Conservation (phyloP, 2,329 filamentous ascomycete genomes). For the Epichloe coenophiala region DNA sequence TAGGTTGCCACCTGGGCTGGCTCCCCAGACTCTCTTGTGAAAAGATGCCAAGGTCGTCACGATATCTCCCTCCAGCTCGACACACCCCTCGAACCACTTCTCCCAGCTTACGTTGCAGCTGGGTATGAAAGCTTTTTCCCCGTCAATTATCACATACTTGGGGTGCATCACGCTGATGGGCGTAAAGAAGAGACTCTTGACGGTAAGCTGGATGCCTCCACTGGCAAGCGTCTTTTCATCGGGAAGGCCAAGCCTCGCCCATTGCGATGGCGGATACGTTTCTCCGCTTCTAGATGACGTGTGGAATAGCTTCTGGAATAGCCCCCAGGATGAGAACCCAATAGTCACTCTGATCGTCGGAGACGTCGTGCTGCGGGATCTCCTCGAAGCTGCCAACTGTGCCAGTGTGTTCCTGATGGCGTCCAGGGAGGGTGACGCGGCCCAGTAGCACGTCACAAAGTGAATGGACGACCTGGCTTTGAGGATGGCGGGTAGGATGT, state of each 20-base stretch:
- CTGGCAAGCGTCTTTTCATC: conserved; percentile 34
- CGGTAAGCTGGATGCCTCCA: conserved; percentile 49
- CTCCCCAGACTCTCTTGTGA: conserved; percentile 54
- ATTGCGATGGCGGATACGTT: conserved; percentile 44
- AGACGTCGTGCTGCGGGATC: conserved; percentile 10
- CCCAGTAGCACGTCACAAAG: conserved; percentile 76
- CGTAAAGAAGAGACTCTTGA: conserved; percentile 67
- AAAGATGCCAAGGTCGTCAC: conserved; percentile 52
- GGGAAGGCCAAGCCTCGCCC: conserved; percentile 54
- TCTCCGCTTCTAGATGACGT: conserved; percentile 49
- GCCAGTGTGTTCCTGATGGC: conserved; percentile 44
- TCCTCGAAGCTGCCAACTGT: conserved; percentile 37
- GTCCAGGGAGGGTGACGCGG: conserved; percentile 46
- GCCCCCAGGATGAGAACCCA: conserved; percentile 60
- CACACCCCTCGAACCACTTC: conserved; percentile 69
- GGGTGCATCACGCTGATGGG: conserved; percentile 82
- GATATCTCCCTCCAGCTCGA: conserved; percentile 50
- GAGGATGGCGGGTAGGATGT: conserved; percentile 48
- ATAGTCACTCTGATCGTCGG: conserved; percentile 48
- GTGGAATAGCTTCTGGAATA: conserved; percentile 65
- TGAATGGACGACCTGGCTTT: conserved; percentile 51
- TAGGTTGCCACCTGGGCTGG: conserved; percentile 8
- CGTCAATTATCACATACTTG: conserved; percentile 67
- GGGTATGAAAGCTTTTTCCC: conserved; percentile 52
- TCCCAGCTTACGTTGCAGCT: conserved; percentile 83